Evolutionary conservation across 2,329 filamentous ascomycete genomes (phyloP).

Genomic region (Ceratocystis huliohia): DNA sequence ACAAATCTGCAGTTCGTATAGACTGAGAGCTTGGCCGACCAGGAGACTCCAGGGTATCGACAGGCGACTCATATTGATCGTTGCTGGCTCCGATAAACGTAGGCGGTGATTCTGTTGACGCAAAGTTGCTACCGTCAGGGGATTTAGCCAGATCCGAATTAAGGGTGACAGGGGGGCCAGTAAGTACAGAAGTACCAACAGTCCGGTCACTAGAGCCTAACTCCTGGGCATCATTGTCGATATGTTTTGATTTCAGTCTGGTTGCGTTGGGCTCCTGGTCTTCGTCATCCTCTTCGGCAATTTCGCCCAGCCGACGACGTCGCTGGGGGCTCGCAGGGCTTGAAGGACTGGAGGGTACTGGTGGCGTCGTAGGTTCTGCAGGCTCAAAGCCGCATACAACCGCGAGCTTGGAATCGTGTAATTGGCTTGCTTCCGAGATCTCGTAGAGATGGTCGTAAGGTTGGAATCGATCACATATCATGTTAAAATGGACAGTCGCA

Average conservation of each 20-base stretch:
- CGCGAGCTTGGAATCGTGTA: constrained; percentile 79
- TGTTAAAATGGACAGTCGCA: constrained; percentile 59
- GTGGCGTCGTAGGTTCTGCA: constrained; percentile 39
- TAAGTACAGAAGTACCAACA: constrained; percentile 19
- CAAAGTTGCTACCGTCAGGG: constrained; percentile 40
- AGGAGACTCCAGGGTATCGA: constrained; percentile 31
- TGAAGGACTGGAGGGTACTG: constrained; percentile 52
- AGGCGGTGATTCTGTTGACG: constrained; percentile 38
- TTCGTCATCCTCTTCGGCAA: constrained; percentile 85
- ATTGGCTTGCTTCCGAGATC: constrained; percentile 59
- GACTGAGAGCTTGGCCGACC: constrained; percentile 42
- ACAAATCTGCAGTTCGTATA: constrained; percentile 36
- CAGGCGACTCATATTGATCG: constrained; percentile 34
- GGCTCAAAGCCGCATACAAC: constrained; percentile 82
- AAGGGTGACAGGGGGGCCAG: constrained; percentile 34
- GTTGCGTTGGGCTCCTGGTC: constrained; percentile 39
- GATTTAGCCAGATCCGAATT: constrained; percentile 40
- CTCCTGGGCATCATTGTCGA: constrained; percentile 25
- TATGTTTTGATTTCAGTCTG: constrained; percentile 46
- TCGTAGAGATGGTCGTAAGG: constrained; percentile 79
- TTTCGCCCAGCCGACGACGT: constrained; percentile 70
- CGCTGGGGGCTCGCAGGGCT: constrained; percentile 73
- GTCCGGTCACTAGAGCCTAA: constrained; percentile 16
- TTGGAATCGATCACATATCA: constrained; percentile 58
- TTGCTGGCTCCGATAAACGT: constrained; percentile 36